Conservation (phyloP, 352 stramenopile species). For the Phytophthora hibernalis region DNA sequence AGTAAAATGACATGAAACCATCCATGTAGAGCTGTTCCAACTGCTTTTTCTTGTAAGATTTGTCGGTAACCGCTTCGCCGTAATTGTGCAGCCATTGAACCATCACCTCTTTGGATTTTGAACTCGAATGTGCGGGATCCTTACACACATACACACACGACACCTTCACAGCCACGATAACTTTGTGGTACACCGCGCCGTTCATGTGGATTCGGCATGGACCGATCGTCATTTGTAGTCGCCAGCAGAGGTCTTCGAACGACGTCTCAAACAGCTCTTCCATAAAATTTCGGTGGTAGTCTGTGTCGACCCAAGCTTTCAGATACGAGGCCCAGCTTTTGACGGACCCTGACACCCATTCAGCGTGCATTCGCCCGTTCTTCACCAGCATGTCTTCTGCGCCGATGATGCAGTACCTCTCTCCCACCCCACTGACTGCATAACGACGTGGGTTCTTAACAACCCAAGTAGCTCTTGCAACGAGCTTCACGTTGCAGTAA, state of each 20-base stretch:
- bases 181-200: background rate
- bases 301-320: background rate
- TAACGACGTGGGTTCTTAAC: constrained; percentile 8
- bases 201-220: constrained; percentile 1
- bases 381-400: background rate
- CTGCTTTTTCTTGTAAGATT: background rate
- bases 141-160: too few species aligned
- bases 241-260: background rate
- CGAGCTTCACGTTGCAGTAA: background rate
- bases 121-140: background rate
- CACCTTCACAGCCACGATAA: too few species aligned
- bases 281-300: constrained; percentile 16
- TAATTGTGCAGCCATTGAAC: background rate
- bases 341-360: background rate
- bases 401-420: constrained; percentile 9
- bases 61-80: background rate
- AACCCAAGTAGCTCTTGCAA: constrained; percentile 11
- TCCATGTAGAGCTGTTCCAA: background rate
- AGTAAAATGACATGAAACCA: background rate
- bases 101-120: background rate
- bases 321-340: background rate
- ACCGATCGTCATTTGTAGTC: background rate
- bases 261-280: background rate
- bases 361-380: background rate
- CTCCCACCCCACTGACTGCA: background rate